Percentiles rank a stretch among this genome's conserved stretches.
Evolutionary conservation across 805 yeast genomes (phyloP).

Genomic region (Isabelozyma heimii): DNA sequence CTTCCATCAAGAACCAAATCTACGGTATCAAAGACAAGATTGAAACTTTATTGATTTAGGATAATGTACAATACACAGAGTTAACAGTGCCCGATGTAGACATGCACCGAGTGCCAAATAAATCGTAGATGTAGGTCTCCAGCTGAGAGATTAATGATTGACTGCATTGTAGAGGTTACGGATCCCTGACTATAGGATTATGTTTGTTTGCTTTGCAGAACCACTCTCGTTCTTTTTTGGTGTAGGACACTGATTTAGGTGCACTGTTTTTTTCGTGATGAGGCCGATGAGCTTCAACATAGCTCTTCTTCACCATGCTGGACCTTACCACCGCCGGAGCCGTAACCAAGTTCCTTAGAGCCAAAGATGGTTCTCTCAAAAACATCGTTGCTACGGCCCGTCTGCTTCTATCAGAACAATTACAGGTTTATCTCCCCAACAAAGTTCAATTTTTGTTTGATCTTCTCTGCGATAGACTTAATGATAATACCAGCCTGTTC

Average conservation of each 20-base stretch:
- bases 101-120: not conserved
- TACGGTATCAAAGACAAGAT: constrained; percentile 98
- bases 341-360: constrained; percentile 56
- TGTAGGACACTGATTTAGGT: not conserved
- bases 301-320: not conserved
- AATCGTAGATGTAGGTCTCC: not conserved
- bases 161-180: no score
- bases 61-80: not conserved
- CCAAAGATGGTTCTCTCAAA: constrained; percentile 42
- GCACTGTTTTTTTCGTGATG: not conserved
- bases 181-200: no score
- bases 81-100: not conserved
- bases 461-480: constrained; percentile 57
- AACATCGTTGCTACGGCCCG: constrained; percentile 38
- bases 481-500: constrained; percentile 42
- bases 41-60: constrained; percentile 89
- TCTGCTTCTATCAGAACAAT: constrained; percentile 28
- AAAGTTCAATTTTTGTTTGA: constrained; percentile 54
- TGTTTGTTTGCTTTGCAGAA: not conserved
- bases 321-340: constrained; percentile 36
- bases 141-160: no score
- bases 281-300: not conserved
- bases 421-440: constrained; percentile 52
- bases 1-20: constrained; percentile 95
- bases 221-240: not conserved